These are phyloP conservation scores for Lepidium didymum DNA, from an alignment of 345 rosid genomes.

Conservation along the genomic window DNA sequence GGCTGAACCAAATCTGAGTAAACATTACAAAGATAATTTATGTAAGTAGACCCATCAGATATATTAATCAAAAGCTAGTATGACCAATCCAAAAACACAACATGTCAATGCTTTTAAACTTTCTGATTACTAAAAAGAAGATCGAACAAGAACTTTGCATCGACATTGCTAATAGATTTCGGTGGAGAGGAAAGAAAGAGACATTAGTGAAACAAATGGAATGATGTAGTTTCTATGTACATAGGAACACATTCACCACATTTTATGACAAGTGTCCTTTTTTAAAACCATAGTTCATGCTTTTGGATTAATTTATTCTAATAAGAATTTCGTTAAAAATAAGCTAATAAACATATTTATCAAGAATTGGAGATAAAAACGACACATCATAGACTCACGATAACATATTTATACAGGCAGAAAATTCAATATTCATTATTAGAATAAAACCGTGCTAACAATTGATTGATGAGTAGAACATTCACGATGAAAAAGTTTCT, in stretches of 20 bases:
- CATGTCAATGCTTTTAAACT: not conserved
- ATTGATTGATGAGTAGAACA: conserved; percentile 3
- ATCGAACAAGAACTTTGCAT: not conserved
- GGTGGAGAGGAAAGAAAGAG: conserved; percentile 15
- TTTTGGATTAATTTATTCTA: not conserved
- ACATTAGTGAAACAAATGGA: conserved; percentile 6
- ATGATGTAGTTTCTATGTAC: not conserved
- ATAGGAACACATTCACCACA: not conserved
- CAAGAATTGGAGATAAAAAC: not conserved
- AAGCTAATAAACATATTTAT: not conserved
- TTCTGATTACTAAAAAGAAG: not conserved
- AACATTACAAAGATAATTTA: not conserved
- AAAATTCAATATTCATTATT: not conserved
- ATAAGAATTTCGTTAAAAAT: not conserved
- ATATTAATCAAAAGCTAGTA: not conserved
- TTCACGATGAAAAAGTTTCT: not conserved
- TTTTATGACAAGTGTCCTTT: conserved; percentile 7
- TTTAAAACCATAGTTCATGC: not conserved
- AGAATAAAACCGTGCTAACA: not conserved
- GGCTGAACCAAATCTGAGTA: not conserved
- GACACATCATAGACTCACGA: not conserved
- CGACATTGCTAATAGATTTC: not conserved
- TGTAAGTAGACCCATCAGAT: not conserved
- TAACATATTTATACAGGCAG: not conserved
- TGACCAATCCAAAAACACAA: not conserved